Conservation (phyloP, 495 filamentous ascomycete genomes). For the Bathelium albidoporum region DNA sequence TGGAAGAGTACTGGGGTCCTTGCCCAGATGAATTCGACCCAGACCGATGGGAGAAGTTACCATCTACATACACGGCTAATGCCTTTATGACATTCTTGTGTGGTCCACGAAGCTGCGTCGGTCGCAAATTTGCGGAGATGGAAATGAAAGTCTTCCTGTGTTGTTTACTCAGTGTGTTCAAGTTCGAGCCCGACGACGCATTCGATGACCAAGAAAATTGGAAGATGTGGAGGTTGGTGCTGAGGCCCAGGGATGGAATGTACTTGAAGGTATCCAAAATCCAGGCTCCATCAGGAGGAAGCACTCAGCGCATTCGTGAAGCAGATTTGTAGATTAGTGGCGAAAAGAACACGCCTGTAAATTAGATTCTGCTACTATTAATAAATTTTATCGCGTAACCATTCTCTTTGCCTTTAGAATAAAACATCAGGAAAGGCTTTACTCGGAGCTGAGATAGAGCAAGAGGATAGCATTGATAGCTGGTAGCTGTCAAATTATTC, state of each 20-base stretch:
- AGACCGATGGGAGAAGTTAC: constrained; percentile 31
- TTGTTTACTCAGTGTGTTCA: constrained; percentile 18
- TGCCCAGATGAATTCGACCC: constrained; percentile 35
- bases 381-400: too few species aligned
- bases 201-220: constrained; percentile 39
- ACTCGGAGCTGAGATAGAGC: too few species aligned
- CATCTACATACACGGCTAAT: constrained; percentile 25
- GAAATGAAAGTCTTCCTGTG: constrained; percentile 40
- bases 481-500: too few species aligned
- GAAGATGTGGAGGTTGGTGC: constrained; percentile 46
- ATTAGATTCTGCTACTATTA: too few species aligned
- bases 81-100: constrained; percentile 35
- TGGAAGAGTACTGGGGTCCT: constrained; percentile 28
- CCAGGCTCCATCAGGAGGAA: background rate
- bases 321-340: too few species aligned
- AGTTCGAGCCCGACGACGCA: constrained; percentile 27
- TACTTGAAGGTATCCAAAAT: constrained; percentile 32
- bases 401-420: too few species aligned
- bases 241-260: constrained; percentile 42
- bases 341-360: too few species aligned
- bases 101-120: constrained; percentile 40
- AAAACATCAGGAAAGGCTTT: too few species aligned
- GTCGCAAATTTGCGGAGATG: constrained; percentile 61
- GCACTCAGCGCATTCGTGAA: background rate
- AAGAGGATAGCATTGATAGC: too few species aligned